Base-by-base conservation (phyloP, 2,329 filamentous ascomycete species). In the Arthroderma sp. region DNA sequence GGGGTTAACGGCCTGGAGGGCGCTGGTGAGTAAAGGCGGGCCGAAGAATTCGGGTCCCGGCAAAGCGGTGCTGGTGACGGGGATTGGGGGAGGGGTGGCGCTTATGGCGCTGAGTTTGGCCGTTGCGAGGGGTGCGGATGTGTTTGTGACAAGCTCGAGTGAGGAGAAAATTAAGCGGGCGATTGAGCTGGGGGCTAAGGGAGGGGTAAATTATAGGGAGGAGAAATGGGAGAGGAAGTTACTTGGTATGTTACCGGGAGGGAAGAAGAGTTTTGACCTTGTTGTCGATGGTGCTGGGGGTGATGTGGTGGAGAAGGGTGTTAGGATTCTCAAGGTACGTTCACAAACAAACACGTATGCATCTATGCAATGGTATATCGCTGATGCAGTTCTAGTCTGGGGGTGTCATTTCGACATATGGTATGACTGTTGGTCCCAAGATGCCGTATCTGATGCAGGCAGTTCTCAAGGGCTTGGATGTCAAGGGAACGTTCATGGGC, bases 281-380 rank as follows among this genome's bases (percentile, higher is more conserved):
- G 81, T 96, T 40, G 75, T 96, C 52, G 91, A 96, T 64, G 89
- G 91, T 1, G 88, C 89, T 0, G 89, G 89, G 3, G 88, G 86
- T 1, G 81, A 93, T 63, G 72, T 94, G 37, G 75, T 94, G n/a
- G 68, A 72, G 33, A 82, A 80, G 60, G 74, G 77, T 1, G 67
- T 72, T 39, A 78, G 70, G 57, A 57, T 94, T 43, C 68, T 96
- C 43, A 88, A 85, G 67, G 71, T 73, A 52, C 52, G 63, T 55
- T 39, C 15, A 29, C 6, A 29, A 10, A 27, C 40, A 34, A 34
- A 34, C 31, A 22, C 11, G 31, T 31, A 6, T 33, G 8, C 7
- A n/a, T 43, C 8, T 36, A 36, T 43, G 27, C 32, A 34, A 9
- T 11, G 8, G 32, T 11, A 34, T 34, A 8, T 34, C 11, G 32